These are phyloP conservation scores for Fusarium sp. DNA, from an alignment of 2,329 filamentous ascomycete genomes.

Conservation along the genomic window DNA sequence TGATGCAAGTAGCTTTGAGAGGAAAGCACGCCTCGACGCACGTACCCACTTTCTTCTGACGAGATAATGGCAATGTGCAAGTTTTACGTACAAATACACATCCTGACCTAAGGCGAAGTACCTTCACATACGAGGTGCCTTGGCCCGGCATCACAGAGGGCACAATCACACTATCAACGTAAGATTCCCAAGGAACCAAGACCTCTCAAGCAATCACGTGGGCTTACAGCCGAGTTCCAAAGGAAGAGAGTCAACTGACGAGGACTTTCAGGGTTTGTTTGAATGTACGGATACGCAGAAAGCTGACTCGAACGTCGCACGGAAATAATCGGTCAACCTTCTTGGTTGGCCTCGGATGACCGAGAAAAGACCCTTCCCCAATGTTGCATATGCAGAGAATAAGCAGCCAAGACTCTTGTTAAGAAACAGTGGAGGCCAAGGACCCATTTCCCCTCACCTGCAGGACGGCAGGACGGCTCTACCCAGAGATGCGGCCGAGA, in stretches of 20 bases:
- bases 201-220: slow-evolving; percentile 45
- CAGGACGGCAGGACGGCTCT: slow-evolving; percentile 18
- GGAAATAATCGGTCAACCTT: slow-evolving; percentile 29
- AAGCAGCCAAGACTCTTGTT: slow-evolving; percentile 30
- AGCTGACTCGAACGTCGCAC: slow-evolving; percentile 28
- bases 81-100: not conserved
- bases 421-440: slow-evolving; percentile 7
- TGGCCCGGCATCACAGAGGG: slow-evolving; percentile 19
- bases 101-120: not conserved
- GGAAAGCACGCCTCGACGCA: slow-evolving; percentile 27
- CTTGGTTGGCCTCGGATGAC: slow-evolving; percentile 21
- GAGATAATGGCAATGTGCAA: slow-evolving; percentile 7
- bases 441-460: not conserved
- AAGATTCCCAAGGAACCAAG: slow-evolving; percentile 8
- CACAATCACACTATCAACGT: slow-evolving; percentile 28
- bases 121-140: slow-evolving; percentile 10
- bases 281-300: slow-evolving; percentile 1
- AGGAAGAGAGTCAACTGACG: slow-evolving; percentile 22
- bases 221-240: slow-evolving; percentile 28
- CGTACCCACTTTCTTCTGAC: slow-evolving; percentile 9
- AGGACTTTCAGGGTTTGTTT: slow-evolving; percentile 12
- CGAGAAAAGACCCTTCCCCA: slow-evolving; percentile 29
- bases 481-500: not conserved
- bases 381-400: slow-evolving; percentile 22
- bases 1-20: slow-evolving; percentile 32